A percentile compares a stretch with the other conserved stretches of the same genome.
Evolutionary conservation across 2,329 filamentous ascomycete species (phyloP).

Genomic region (Davidsoniella virescens): DNA sequence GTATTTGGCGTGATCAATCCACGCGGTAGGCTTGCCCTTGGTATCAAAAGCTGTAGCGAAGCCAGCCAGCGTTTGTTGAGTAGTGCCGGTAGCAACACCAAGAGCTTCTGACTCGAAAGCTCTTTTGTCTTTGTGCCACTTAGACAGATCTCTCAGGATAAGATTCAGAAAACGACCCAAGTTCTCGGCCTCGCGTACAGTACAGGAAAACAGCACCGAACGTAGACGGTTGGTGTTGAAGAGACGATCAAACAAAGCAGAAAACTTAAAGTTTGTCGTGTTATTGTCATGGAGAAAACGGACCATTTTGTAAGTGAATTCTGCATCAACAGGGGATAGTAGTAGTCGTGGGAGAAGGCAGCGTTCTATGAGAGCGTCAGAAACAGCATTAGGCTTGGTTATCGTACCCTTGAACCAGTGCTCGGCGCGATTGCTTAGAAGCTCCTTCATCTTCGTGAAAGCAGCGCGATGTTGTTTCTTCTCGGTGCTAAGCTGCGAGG

Average conservation of each 20-base stretch:
- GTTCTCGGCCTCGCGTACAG: conserved; percentile 79
- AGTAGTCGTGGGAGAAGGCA: conserved; percentile 82
- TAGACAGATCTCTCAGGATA: conserved; percentile 59
- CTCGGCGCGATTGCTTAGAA: conserved; percentile 59
- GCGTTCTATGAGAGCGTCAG: conserved; percentile 68
- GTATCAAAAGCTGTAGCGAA: conserved; percentile 61
- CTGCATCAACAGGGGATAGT: conserved; percentile 71
- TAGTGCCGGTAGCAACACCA: conserved; percentile 20
- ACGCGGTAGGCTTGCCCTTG: conserved; percentile 41
- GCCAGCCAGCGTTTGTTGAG: conserved; percentile 47
- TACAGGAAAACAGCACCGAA: conserved; percentile 74
- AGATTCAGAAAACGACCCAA: conserved; percentile 83
- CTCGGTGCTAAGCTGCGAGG: conserved; percentile 13
- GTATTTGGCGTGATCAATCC: conserved; percentile 75
- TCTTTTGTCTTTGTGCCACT: conserved; percentile 66
- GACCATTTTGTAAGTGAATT: conserved; percentile 75
- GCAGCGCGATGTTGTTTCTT: conserved; percentile 13
- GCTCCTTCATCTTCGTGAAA: conserved; percentile 28
- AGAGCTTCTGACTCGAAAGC: conserved; percentile 69
- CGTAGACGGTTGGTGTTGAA: conserved; percentile 72
- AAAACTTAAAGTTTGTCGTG: conserved; percentile 71
- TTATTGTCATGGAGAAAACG: conserved; percentile 75
- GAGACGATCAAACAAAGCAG: conserved; percentile 67
- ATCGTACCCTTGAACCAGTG: conserved; percentile 53
- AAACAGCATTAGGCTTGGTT: conserved; percentile 40